Evolutionary conservation across 2,329 filamentous ascomycete genomes (phyloP).

Genomic region (Trichoderma guizhouense): DNA sequence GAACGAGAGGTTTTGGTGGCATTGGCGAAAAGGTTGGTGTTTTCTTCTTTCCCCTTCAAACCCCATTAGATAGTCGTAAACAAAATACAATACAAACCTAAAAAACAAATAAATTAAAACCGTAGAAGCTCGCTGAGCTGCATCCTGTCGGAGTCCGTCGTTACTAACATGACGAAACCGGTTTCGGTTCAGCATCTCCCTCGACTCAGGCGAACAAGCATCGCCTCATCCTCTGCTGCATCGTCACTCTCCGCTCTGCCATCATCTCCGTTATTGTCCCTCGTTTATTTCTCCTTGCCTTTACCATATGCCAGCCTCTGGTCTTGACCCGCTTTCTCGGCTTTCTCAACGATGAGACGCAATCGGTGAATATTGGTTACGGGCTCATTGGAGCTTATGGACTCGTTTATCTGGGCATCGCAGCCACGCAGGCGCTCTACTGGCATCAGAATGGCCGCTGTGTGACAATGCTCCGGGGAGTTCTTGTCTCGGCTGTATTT

Average conservation of each 20-base stretch:
- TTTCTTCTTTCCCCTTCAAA: background rate
- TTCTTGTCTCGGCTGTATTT: slow-evolving; percentile 33
- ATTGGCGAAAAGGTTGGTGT: slow-evolving; percentile 30
- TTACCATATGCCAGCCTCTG: slow-evolving; percentile 38
- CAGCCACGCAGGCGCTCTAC: slow-evolving; percentile 28
- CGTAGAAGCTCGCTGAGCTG: background rate
- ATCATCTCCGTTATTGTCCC: slow-evolving; percentile 32
- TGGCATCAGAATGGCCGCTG: slow-evolving; percentile 29
- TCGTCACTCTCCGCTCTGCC: slow-evolving; percentile 29
- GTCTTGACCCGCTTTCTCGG: slow-evolving; percentile 31
- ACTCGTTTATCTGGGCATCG: slow-evolving; percentile 32
- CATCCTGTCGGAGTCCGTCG: background rate
- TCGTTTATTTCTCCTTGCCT: slow-evolving; percentile 32
- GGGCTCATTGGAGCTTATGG: slow-evolving; percentile 34
- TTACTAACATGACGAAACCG: background rate
- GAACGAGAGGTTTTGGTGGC: slow-evolving; percentile 30
- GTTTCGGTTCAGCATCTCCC: background rate
- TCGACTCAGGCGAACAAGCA: background rate
- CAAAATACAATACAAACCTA: background rate
- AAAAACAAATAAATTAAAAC: background rate
- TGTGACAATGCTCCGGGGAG: slow-evolving; percentile 31
- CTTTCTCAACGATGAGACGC: slow-evolving; percentile 26
- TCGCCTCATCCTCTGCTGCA: slow-evolving; percentile 23
- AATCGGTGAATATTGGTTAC: slow-evolving; percentile 29
- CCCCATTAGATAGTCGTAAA: slow-evolving; percentile 7